phyloP scores from a whole-genome alignment of 345 rosid genomes.

The Brassica carinata region DNA sequence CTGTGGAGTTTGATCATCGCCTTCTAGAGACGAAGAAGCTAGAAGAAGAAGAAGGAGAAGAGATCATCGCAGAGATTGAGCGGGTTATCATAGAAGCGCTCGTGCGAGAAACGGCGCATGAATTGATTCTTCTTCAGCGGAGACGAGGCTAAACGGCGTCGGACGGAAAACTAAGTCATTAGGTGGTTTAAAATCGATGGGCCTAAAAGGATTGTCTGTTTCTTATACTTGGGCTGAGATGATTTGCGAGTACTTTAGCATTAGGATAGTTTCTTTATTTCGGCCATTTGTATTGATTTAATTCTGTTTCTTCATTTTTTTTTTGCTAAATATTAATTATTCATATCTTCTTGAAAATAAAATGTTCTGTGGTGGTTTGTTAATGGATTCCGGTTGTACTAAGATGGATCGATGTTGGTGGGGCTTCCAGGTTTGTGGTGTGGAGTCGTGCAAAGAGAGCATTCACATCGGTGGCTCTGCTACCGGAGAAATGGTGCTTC shows the following conservation, averaged over 20 bases:
- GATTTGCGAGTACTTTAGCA: background rate
- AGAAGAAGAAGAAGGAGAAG: slow-evolving; percentile 55
- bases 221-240: background rate
- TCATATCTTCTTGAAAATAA: too few species aligned
- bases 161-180: background rate
- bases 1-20: slow-evolving; percentile 38
- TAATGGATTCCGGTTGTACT: too few species aligned
- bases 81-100: slow-evolving; percentile 52
- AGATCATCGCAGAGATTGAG: slow-evolving; percentile 52
- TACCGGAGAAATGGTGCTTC: too few species aligned
- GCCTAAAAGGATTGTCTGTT: background rate
- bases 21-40: slow-evolving; percentile 38
- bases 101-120: slow-evolving; percentile 50
- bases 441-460: too few species aligned
- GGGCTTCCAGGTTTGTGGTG: too few species aligned
- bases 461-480: too few species aligned
- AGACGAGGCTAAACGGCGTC: background rate
- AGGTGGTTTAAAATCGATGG: slow-evolving; percentile 3
- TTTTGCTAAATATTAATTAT: too few species aligned
- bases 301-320: background rate
- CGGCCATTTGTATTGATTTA: background rate
- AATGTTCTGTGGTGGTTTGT: too few species aligned
- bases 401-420: too few species aligned
- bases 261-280: background rate
- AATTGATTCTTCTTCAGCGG: background rate